Percentiles rank a stretch among this genome's conserved stretches.
Evolutionary conservation across 2,329 filamentous ascomycete genomes (phyloP).

Genomic region (Verticillium klebahnii): DNA sequence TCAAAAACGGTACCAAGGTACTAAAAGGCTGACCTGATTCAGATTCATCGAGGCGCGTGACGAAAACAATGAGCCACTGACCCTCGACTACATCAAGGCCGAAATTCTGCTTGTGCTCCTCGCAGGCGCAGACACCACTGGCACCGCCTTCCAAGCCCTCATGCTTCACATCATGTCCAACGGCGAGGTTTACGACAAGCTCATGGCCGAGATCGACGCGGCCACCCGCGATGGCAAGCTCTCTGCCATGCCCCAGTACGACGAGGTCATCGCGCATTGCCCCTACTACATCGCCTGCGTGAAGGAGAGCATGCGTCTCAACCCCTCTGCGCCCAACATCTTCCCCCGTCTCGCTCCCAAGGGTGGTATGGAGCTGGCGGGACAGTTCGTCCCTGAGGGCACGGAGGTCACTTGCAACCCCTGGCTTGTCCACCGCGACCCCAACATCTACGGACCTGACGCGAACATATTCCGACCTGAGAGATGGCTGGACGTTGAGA

Average conservation of each 20-base stretch:
- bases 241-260: slow-evolving; percentile 29
- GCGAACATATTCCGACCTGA: slow-evolving; percentile 42
- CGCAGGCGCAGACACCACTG: slow-evolving; percentile 48
- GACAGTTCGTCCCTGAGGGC: slow-evolving; percentile 27
- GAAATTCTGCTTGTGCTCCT: slow-evolving; percentile 47
- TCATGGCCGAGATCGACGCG: slow-evolving; percentile 41
- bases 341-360: slow-evolving; percentile 38
- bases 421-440: slow-evolving; percentile 40
- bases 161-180: slow-evolving; percentile 36
- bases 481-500: slow-evolving; percentile 39
- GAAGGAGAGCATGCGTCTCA: slow-evolving; percentile 44
- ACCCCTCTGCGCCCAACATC: slow-evolving; percentile 45
- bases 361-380: slow-evolving; percentile 23
- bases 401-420: slow-evolving; percentile 41
- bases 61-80: slow-evolving; percentile 38
- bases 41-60: slow-evolving; percentile 39
- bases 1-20: neutral
- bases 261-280: slow-evolving; percentile 33
- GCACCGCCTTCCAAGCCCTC: slow-evolving; percentile 43
- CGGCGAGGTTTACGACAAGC: slow-evolving; percentile 33
- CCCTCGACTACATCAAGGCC: slow-evolving; percentile 46
- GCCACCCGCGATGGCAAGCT: slow-evolving; percentile 26
- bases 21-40: neutral
- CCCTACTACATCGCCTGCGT: slow-evolving; percentile 47
- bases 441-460: slow-evolving; percentile 34